Conservation (phyloP, 208 protist genomes). For the Leishmania aethiopica region DNA sequence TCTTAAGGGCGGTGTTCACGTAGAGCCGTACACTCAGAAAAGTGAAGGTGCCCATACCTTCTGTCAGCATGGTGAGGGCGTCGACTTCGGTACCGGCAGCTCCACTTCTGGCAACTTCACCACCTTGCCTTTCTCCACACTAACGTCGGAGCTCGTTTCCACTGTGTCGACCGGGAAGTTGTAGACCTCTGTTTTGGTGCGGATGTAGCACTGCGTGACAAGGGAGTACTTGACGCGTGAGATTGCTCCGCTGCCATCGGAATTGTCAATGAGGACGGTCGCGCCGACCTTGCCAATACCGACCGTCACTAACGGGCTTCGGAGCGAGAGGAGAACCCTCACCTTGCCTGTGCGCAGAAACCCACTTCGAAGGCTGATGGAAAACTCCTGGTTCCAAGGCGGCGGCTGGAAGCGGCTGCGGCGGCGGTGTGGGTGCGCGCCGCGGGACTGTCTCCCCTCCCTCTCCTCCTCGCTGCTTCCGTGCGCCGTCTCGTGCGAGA, state of each 20-base stretch:
- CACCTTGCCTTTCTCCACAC: conserved; percentile 43
- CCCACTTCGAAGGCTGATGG: conserved; percentile 37
- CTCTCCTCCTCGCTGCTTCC: not conserved
- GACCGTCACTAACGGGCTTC: conserved; percentile 50
- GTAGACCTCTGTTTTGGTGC: conserved; percentile 37
- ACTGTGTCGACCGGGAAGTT: conserved; percentile 22
- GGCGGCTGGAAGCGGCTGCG: conserved; percentile 4
- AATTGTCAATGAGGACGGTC: conserved; percentile 60
- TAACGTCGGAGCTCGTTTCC: conserved; percentile 21
- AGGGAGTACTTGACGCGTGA: conserved; percentile 52
- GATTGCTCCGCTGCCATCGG: conserved; percentile 47
- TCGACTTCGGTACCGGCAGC: conserved; percentile 38
- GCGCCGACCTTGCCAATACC: conserved; percentile 26
- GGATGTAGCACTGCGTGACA: conserved; percentile 46
- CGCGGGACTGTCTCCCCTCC: not conserved
- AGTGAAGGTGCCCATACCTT: conserved; percentile 38
- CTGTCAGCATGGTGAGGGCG: conserved; percentile 66
- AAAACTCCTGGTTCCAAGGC: conserved; percentile 39
- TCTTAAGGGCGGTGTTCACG: conserved; percentile 38
- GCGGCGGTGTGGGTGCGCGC: conserved; percentile 11
- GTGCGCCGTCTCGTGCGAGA: conserved; percentile 1
- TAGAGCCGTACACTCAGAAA: conserved; percentile 63
- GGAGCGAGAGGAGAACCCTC: conserved; percentile 40
- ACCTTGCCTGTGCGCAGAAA: conserved; percentile 38
- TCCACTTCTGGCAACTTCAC: conserved; percentile 36